These are phyloP conservation scores for Fusarium nanum DNA, from an alignment of 2,329 filamentous ascomycete species.

Conservation along the genomic window DNA sequence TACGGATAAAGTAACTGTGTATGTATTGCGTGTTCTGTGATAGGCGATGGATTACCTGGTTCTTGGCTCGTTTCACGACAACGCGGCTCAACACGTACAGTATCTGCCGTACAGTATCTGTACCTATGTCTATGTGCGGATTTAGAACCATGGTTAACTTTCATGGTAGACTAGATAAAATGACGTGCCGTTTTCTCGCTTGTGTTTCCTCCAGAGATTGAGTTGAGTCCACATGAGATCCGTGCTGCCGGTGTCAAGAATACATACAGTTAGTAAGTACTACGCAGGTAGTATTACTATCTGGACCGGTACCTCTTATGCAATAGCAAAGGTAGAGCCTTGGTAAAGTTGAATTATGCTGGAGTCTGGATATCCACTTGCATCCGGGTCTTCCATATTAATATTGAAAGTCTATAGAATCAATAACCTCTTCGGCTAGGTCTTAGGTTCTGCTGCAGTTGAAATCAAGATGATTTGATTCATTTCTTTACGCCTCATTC, in stretches of 20 bases:
- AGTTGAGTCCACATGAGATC: slow-evolving; percentile 25
- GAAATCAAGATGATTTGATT: not conserved
- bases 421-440: not conserved
- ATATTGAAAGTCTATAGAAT: not conserved
- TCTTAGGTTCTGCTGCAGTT: not conserved
- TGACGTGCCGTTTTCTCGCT: slow-evolving; percentile 30
- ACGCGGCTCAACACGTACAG: slow-evolving; percentile 25
- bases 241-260: slow-evolving; percentile 21
- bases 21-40: slow-evolving; percentile 1
- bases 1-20: not conserved
- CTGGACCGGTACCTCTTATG: not conserved
- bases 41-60: not conserved
- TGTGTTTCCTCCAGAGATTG: slow-evolving; percentile 25
- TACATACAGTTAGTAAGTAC: not conserved
- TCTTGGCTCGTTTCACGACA: slow-evolving; percentile 33
- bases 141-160: slow-evolving; percentile 1
- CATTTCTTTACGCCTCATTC: slow-evolving; percentile 13
- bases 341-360: not conserved
- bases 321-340: not conserved
- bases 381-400: not conserved
- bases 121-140: not conserved
- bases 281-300: not conserved
- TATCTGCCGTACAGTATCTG: not conserved
- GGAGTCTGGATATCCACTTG: slow-evolving; percentile 16
- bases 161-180: not conserved